These are phyloP conservation scores for Solanum dulcamara DNA, from an alignment of 257 asterid species.

Conservation along the genomic window DNA sequence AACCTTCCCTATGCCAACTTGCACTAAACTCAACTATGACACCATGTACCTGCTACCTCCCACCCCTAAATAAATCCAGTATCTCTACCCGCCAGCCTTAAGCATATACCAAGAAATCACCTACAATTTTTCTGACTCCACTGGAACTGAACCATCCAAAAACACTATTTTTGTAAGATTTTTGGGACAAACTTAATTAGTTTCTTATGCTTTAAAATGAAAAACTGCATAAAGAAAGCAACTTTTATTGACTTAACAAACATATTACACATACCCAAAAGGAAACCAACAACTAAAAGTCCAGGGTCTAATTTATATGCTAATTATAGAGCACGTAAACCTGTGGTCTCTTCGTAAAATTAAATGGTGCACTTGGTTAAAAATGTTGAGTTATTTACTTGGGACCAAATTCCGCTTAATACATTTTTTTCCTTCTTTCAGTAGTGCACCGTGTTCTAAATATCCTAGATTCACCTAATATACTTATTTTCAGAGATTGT, in stretches of 20 bases:
- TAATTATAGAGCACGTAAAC: neutral
- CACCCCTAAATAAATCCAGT: fast-evolving
- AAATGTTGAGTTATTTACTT: neutral
- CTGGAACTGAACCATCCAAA: neutral
- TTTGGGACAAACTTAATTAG: neutral
- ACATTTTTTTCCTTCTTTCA: neutral
- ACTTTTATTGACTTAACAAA: neutral
- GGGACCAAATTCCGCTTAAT: neutral
- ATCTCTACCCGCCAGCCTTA: neutral
- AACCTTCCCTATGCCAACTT: neutral
- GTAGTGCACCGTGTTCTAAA: neutral
- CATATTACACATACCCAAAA: neutral
- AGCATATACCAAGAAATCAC: neutral
- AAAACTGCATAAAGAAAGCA: neutral
- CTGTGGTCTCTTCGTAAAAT: neutral
- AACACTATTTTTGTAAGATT: neutral
- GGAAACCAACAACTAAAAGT: neutral
- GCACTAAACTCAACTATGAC: neutral
- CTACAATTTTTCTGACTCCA: neutral
- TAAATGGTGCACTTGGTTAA: neutral
- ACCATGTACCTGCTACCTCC: neutral
- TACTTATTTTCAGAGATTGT: neutral
- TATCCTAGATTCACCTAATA: neutral
- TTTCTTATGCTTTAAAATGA: neutral
- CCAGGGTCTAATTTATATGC: neutral